Evolutionary conservation across 257 asterid genomes (phyloP).

Genomic region (Lycium barbarum): DNA sequence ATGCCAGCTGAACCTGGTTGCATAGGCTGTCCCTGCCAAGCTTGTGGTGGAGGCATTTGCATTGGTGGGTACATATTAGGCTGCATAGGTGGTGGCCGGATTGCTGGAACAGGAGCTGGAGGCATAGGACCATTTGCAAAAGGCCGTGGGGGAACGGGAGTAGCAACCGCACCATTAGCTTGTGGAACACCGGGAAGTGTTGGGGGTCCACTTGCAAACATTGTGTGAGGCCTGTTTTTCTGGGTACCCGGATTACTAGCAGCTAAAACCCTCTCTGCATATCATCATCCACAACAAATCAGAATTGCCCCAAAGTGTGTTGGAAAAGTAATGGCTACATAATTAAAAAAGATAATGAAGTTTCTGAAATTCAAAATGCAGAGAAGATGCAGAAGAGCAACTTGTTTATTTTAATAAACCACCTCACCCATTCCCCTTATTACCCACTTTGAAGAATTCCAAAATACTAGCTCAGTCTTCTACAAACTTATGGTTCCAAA

Average conservation of each 20-base stretch:
- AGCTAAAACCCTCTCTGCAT: constrained; percentile 89
- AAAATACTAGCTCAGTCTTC: not conserved
- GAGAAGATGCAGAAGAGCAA: not conserved
- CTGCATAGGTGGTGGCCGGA: constrained; percentile 70
- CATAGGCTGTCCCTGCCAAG: constrained; percentile 82
- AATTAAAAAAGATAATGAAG: not conserved
- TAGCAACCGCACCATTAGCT: constrained; percentile 54
- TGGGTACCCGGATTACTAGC: constrained; percentile 83
- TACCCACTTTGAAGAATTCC: not conserved
- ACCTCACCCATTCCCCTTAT: not conserved
- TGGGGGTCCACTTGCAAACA: constrained; percentile 98
- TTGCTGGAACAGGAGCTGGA: constrained; percentile 62
- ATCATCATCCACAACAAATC: constrained; percentile 30
- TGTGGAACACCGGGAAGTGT: constrained; percentile 55
- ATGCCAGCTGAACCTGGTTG: constrained; percentile 54
- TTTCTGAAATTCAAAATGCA: not conserved
- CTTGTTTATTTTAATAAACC: not conserved
- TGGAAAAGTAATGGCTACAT: not conserved
- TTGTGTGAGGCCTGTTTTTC: constrained; percentile 87
- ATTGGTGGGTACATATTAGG: constrained; percentile 55
- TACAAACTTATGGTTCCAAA: not conserved
- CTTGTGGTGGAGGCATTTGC: constrained; percentile 63
- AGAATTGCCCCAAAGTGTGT: not conserved
- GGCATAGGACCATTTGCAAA: constrained; percentile 71
- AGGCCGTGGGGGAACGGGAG: constrained; percentile 77